A percentile compares a stretch with the other conserved stretches of the same genome.
phyloP scores from a whole-genome alignment of 306 rosid genomes.

The Begonia loranthoides region DNA sequence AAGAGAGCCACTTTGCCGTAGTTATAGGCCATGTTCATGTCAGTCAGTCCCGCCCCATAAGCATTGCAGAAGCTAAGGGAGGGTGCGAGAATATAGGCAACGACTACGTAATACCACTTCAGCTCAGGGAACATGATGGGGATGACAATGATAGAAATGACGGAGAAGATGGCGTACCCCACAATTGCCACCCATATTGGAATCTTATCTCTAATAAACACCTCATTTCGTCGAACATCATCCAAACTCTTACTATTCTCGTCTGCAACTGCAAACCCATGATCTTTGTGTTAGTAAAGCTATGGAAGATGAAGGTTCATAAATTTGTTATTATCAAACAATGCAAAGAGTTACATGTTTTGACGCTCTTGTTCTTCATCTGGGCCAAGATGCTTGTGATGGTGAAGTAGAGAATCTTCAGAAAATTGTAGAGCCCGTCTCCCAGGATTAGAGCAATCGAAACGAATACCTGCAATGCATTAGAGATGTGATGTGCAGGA shows the following conservation, averaged over 20 bases:
- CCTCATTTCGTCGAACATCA: slow-evolving; percentile 57
- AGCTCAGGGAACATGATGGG: slow-evolving; percentile 80
- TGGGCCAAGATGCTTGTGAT: slow-evolving; percentile 32
- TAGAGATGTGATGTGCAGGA: neutral
- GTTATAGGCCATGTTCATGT: slow-evolving; percentile 96
- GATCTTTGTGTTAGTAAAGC: slow-evolving; percentile 4
- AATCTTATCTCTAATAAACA: slow-evolving; percentile 65
- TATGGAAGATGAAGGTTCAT: no score
- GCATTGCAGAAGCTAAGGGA: slow-evolving; percentile 97
- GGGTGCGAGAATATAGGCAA: slow-evolving; percentile 74
- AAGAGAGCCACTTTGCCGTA: slow-evolving; percentile 97
- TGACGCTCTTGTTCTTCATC: slow-evolving; percentile 30
- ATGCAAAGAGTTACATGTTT: slow-evolving; percentile 28
- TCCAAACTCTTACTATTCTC: slow-evolving; percentile 32
- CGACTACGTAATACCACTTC: slow-evolving; percentile 77
- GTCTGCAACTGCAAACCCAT: slow-evolving; percentile 31
- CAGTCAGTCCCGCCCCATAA: slow-evolving; percentile 91
- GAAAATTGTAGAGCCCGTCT: slow-evolving; percentile 92
- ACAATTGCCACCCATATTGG: slow-evolving; percentile 68
- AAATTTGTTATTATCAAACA: no score
- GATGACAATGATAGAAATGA: slow-evolving; percentile 50
- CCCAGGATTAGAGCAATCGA: slow-evolving; percentile 89
- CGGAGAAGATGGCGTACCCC: slow-evolving; percentile 56
- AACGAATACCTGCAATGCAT: slow-evolving; percentile 62
- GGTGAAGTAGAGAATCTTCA: slow-evolving; percentile 62